A percentile compares a stretch with the other conserved stretches of the same genome.
These are phyloP conservation scores for Pleurotus tuber-regium DNA, from an alignment of 768 basidiomycete species.

Conservation along the genomic window DNA sequence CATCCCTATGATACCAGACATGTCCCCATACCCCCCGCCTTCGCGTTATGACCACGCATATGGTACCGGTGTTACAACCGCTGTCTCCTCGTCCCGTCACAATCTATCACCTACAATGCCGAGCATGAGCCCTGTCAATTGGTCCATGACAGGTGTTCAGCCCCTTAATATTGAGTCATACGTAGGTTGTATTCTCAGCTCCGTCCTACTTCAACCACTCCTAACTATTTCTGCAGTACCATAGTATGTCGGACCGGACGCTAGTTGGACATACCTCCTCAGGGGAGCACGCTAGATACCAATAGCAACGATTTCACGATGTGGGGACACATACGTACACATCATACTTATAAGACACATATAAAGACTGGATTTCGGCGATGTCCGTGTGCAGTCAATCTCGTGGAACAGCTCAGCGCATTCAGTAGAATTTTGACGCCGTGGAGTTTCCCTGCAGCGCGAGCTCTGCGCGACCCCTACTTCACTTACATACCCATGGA, in stretches of 20 bases:
- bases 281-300: constrained; percentile 44
- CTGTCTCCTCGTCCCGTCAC: constrained; percentile 38
- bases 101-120: constrained; percentile 43
- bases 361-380: neutral
- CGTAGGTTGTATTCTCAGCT: constrained; percentile 39
- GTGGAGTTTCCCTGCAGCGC: neutral
- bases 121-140: constrained; percentile 42
- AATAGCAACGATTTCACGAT: constrained; percentile 19
- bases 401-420: constrained; percentile 5
- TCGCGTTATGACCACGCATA: constrained; percentile 55
- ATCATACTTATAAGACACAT: constrained; percentile 1
- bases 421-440: neutral
- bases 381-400: neutral
- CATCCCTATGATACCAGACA: constrained; percentile 61
- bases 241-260: constrained; percentile 31
- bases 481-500: constrained; percentile 6
- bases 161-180: constrained; percentile 60
- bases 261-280: constrained; percentile 36
- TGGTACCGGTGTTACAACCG: constrained; percentile 29
- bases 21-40: constrained; percentile 46
- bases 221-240: constrained; percentile 19
- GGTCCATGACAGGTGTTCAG: constrained; percentile 24
- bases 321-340: constrained; percentile 1
- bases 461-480: neutral
- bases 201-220: neutral